Percentiles rank a stretch among this genome's conserved stretches.
Evolutionary conservation across 768 basidiomycete species (phyloP).

Genomic region (Naganishia vaughanmartiniae): DNA sequence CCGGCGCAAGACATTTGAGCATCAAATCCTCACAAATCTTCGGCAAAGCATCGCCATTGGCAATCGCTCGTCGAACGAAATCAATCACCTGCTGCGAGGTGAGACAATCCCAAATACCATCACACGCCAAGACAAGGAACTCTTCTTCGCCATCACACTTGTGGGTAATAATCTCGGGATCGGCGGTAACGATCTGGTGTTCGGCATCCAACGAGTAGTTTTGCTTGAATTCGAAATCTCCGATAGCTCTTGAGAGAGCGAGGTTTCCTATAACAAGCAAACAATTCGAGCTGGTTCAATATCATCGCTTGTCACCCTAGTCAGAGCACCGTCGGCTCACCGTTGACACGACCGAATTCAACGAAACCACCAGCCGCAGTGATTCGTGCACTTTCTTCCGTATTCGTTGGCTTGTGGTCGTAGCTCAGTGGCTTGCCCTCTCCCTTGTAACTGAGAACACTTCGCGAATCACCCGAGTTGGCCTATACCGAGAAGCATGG

Average conservation of each 20-base stretch:
- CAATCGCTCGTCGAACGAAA: conserved; percentile 75
- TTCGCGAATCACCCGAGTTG: conserved; percentile 94
- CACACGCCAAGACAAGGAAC: conserved; percentile 93
- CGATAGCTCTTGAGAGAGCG: conserved; percentile 87
- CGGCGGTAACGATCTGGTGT: conserved; percentile 87
- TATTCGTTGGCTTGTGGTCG: conserved; percentile 92
- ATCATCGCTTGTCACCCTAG: conserved; percentile 4
- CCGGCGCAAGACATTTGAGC: conserved; percentile 88
- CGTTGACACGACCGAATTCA: conserved; percentile 94
- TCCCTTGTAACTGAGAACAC: conserved; percentile 79
- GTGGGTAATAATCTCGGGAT: conserved; percentile 86
- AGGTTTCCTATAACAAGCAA: conserved; percentile 72
- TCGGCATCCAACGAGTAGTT: conserved; percentile 76
- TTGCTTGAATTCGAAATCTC: conserved; percentile 99
- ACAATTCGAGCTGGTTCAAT: background rate
- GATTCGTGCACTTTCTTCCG: conserved; percentile 85
- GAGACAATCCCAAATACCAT: conserved; percentile 99
- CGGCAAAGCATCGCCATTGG: conserved; percentile 71
- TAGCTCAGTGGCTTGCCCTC: conserved; percentile 82
- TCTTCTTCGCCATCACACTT: conserved; percentile 84
- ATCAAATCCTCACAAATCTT: conserved; percentile 88
- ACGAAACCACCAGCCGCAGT: conserved; percentile 89
- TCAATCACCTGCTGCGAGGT: conserved; percentile 89
- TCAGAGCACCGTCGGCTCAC: conserved; percentile 55
- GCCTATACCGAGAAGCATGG: conserved; percentile 60